These are phyloP conservation scores for Aspergillus sclerotialis DNA, from an alignment of 2,329 filamentous ascomycete species.

Conservation along the genomic window DNA sequence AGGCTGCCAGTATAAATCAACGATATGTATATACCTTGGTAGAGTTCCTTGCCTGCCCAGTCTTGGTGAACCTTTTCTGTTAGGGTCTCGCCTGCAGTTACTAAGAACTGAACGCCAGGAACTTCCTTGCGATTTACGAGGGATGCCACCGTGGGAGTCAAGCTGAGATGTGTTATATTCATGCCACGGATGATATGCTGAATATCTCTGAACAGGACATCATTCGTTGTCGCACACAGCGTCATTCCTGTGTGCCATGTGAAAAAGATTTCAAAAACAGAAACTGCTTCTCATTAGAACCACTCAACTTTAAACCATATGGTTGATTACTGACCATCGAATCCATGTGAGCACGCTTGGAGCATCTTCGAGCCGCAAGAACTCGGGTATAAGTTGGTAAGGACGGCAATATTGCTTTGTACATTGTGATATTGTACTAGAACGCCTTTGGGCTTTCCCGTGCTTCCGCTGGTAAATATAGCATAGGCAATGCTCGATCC, in stretches of 20 bases:
- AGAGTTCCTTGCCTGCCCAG: conserved; percentile 20
- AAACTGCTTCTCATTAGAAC: conserved; percentile 24
- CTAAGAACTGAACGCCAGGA: conserved; percentile 24
- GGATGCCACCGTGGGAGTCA: conserved; percentile 26
- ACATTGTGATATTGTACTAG: conserved; percentile 31
- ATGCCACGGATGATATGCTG: conserved; percentile 18
- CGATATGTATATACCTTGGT: neutral
- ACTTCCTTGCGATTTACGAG: conserved; percentile 20
- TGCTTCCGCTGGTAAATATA: conserved; percentile 35
- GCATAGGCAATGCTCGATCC: conserved; percentile 24
- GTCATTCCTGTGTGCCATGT: conserved; percentile 22
- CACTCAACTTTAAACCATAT: neutral
- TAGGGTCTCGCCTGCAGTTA: conserved; percentile 30
- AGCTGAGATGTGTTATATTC: conserved; percentile 22
- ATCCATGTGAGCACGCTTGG: neutral
- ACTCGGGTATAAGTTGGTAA: neutral
- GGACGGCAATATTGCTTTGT: conserved; percentile 9
- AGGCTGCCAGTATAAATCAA: too few relatives aligned
- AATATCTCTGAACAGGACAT: conserved; percentile 24
- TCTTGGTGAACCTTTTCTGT: conserved; percentile 26
- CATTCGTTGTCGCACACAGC: conserved; percentile 19
- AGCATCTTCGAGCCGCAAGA: neutral
- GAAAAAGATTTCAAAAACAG: conserved; percentile 28
- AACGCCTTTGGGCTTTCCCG: conserved; percentile 33
- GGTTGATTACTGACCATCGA: neutral